phyloP scores from a whole-genome alignment of 371 early-diverging fungal species.

The Massospora cicadina region DNA sequence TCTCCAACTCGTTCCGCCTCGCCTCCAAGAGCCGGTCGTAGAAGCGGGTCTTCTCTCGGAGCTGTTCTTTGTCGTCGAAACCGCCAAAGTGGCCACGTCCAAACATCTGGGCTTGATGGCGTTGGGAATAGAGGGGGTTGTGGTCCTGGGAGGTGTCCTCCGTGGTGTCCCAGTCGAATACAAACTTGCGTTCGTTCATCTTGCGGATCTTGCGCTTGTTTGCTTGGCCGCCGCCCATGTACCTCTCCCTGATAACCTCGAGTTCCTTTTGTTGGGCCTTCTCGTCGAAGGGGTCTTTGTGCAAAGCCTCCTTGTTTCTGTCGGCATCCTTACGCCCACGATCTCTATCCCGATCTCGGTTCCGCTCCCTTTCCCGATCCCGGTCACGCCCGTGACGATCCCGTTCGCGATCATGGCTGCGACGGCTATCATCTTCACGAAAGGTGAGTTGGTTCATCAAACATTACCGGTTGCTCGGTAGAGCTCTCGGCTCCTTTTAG shows the following conservation, averaged over 20 bases:
- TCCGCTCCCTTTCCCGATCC: constrained; percentile 1
- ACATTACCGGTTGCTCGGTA: background rate
- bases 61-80: constrained; percentile 62
- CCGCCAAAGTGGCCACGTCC: constrained; percentile 87
- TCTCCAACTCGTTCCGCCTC: constrained; percentile 48
- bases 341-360: background rate
- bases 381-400: constrained; percentile 10
- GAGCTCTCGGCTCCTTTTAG: background rate
- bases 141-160: constrained; percentile 90
- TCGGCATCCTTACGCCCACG: background rate
- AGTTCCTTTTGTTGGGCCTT: constrained; percentile 21
- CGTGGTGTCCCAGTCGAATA: constrained; percentile 90
- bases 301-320: background rate
- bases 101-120: constrained; percentile 68
- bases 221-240: constrained; percentile 63
- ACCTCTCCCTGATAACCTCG: constrained; percentile 41
- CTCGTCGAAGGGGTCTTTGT: constrained; percentile 12
- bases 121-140: constrained; percentile 69
- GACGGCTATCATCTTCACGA: background rate
- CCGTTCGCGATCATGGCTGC: constrained; percentile 2
- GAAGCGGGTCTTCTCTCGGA: constrained; percentile 31
- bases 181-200: constrained; percentile 82
- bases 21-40: constrained; percentile 42
- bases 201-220: constrained; percentile 57
- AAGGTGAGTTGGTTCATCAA: background rate